Evolutionary conservation across 192 early-diverging fungal species (phyloP).

Genomic region (Dimargaris verticillata): DNA sequence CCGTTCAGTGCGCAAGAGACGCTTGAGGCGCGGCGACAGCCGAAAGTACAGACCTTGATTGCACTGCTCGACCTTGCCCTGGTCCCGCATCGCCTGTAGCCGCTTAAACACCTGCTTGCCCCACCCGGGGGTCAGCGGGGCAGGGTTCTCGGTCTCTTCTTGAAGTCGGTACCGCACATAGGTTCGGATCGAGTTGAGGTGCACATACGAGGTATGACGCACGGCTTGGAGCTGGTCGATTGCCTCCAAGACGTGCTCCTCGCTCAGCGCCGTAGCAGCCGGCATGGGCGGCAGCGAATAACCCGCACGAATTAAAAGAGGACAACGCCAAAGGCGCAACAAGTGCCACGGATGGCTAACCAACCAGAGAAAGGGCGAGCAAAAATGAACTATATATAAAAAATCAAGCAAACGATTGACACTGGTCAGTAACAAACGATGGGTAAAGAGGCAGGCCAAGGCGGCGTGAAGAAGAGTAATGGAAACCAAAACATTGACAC

Average conservation of each 20-base stretch:
- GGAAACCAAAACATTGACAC: too few relatives aligned
- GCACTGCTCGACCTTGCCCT: conserved; percentile 3
- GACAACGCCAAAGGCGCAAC: too few relatives aligned
- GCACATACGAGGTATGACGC: not conserved
- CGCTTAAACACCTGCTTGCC: not conserved
- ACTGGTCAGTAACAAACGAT: too few relatives aligned
- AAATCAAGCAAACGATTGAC: too few relatives aligned
- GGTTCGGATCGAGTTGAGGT: conserved; percentile 7
- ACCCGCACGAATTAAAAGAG: too few relatives aligned
- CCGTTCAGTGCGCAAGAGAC: not conserved
- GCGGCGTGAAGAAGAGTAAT: too few relatives aligned
- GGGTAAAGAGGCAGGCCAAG: too few relatives aligned
- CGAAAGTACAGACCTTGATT: not conserved
- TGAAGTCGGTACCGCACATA: conserved; percentile 4
- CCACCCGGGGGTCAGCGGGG: not conserved
- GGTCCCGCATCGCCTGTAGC: not conserved
- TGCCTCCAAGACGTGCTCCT: conserved; percentile 8
- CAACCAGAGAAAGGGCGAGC: too few relatives aligned
- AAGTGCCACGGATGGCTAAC: too few relatives aligned
- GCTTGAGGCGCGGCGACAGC: not conserved
- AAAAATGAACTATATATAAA: too few relatives aligned
- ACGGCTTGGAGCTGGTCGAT: not conserved
- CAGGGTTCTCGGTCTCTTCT: not conserved
- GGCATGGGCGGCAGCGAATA: too few relatives aligned
- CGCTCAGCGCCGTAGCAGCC: not conserved